These are phyloP conservation scores for Fusarium siculi DNA, from an alignment of 2,329 filamentous ascomycete genomes.

Conservation along the genomic window DNA sequence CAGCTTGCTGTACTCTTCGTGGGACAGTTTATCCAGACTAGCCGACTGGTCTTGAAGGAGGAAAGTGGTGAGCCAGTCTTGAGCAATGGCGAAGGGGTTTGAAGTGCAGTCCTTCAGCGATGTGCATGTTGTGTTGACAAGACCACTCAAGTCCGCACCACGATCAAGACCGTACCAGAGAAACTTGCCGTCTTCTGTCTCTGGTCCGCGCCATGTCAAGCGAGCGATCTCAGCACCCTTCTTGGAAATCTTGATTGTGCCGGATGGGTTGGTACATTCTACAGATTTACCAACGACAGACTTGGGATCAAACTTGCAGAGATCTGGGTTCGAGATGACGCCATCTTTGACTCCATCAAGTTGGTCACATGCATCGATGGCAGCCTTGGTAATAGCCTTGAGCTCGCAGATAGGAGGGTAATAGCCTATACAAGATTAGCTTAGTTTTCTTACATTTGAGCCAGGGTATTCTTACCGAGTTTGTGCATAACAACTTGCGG, in stretches of 20 bases:
- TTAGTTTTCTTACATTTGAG: no score
- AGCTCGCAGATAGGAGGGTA: conserved; percentile 51
- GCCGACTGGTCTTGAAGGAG: not conserved
- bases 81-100: conserved; percentile 5
- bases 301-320: conserved; percentile 38
- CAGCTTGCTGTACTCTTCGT: not conserved
- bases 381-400: conserved; percentile 46
- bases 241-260: not conserved
- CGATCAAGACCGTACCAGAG: conserved; percentile 25
- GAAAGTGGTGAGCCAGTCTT: conserved; percentile 14
- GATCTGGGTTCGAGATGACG: conserved; percentile 28
- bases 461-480: not conserved
- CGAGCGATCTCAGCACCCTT: conserved; percentile 9
- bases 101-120: not conserved
- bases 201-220: conserved; percentile 15
- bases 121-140: conserved; percentile 20
- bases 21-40: not conserved
- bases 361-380: conserved; percentile 48
- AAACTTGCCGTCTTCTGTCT: conserved; percentile 12
- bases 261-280: conserved; percentile 12
- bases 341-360: conserved; percentile 41
- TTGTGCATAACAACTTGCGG: conserved; percentile 39
- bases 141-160: not conserved
- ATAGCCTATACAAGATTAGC: not conserved
- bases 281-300: conserved; percentile 24